Conservation (phyloP, 2,329 filamentous ascomycete genomes). For the Fusarium sp. region DNA sequence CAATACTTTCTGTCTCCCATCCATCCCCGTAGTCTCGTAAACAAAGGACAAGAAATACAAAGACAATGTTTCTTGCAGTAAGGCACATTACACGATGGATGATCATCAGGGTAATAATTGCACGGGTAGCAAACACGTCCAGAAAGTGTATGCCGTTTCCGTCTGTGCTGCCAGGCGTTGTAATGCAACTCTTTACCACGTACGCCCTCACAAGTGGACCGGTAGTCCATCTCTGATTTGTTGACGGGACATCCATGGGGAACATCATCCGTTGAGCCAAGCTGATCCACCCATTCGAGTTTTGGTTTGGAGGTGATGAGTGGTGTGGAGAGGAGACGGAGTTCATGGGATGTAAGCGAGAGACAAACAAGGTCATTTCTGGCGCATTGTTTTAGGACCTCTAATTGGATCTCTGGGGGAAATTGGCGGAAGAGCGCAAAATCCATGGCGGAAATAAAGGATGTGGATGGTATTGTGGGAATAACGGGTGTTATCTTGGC, state of each 20-base stretch:
- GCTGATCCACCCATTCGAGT: conserved; percentile 10
- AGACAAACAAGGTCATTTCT: conserved; percentile 15
- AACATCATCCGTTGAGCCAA: background rate
- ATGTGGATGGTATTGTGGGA: too few relatives aligned
- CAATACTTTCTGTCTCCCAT: conserved; percentile 11
- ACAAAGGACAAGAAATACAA: conserved; percentile 18
- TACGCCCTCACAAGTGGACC: background rate
- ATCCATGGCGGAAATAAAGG: background rate
- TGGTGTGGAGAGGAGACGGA: background rate
- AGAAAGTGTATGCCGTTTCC: background rate
- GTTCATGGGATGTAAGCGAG: background rate
- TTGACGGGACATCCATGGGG: background rate
- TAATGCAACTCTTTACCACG: fast-evolving
- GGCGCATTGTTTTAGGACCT: background rate
- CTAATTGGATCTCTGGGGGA: conserved; percentile 12
- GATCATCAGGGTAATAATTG: background rate
- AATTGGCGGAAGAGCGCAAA: conserved; percentile 8
- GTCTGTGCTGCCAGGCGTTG: background rate
- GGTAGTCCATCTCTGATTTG: too few relatives aligned
- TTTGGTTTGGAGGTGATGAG: background rate
- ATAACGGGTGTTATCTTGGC: background rate
- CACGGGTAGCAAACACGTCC: background rate
- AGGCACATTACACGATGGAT: background rate
- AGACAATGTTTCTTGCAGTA: conserved; percentile 18
- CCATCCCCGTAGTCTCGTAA: conserved; percentile 1